phyloP scores from a whole-genome alignment of 768 basidiomycete genomes.

The Multifurca ochricompacta region DNA sequence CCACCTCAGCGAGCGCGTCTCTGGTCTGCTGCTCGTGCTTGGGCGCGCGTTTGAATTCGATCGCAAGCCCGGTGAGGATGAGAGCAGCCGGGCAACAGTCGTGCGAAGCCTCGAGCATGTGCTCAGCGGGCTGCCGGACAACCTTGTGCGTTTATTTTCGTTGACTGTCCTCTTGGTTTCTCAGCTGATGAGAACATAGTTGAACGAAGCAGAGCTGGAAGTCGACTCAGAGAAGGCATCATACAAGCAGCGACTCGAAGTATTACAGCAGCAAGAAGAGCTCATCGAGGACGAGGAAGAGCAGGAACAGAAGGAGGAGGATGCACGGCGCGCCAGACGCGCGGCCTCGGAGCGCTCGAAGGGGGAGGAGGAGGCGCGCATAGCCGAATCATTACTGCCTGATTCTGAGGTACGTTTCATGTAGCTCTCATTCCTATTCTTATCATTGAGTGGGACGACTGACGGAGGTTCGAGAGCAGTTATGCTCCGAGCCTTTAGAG shows the following conservation, averaged over 20 bases:
- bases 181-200: constrained; percentile 36
- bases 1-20: constrained; percentile 85
- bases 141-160: constrained; percentile 55
- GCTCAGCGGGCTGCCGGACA: constrained; percentile 87
- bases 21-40: constrained; percentile 90
- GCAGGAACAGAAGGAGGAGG: constrained; percentile 93
- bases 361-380: constrained; percentile 55
- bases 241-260: constrained; percentile 98
- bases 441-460: not conserved
- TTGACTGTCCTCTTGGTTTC: not conserved
- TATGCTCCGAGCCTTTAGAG: constrained; percentile 51
- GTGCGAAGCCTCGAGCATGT: constrained; percentile 83
- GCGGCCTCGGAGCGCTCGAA: constrained; percentile 62
- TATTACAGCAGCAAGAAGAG: constrained; percentile 96
- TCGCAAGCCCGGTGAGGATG: constrained; percentile 58
- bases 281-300: constrained; percentile 99
- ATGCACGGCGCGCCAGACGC: constrained; percentile 78
- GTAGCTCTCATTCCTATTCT: not conserved
- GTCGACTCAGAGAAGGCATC: constrained; percentile 90
- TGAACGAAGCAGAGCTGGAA: constrained; percentile 95
- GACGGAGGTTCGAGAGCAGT: constrained; percentile 30
- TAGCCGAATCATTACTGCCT: constrained; percentile 77
- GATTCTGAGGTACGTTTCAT: constrained; percentile 67
- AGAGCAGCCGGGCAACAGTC: constrained; percentile 76
- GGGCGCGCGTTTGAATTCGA: constrained; percentile 94